Base-by-base conservation (phyloP, 1,284 basidiomycete genomes). In the Vanrija pseudolonga region DNA sequence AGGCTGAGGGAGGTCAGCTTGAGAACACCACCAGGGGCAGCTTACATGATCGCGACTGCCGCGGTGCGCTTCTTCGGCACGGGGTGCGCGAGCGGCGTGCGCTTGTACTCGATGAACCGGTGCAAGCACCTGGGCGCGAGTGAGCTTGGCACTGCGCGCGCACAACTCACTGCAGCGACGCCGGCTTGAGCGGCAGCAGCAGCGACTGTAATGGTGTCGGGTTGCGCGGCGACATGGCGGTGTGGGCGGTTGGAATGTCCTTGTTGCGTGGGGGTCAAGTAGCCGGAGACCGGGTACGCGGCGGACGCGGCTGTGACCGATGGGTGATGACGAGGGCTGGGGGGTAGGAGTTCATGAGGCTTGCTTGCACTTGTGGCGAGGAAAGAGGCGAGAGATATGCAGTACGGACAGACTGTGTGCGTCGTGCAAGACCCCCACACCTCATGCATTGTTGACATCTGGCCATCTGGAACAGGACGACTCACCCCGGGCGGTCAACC, bases 1-100 rank as follows among this genome's bases (percentile, higher is more conserved):
- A 93, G 72, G 3, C 71, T 73, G 42, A 12, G 39, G 22, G 44
- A 17, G 19, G 36, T 50, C 15, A 20, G 24, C 39, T 18, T 41
- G 6, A 1, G n/a, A n/a, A n/a, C n/a, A n/a, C n/a, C n/a, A n/a
- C n/a, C n/a, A 6, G 9, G 15, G 38, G 24, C 17, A n/a, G 14
- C 65, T 20, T 44, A 71, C 72, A 72, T 61, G 32, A 74, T 64
- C 1, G 72, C 72, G 2, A 74, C 71, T n/a, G 70, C 62, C 1
- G 72, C 71, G 17, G 58, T 63, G n/a, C 71, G 56, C 15, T 55
- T 58, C 46, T 55, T 56, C 6, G 72, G 72, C 14, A 68, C 52
- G 15, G 64, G 51, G 36, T 62, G 51, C 4, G 52, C 53, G 4
- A 56, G 43, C 11, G 38, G 23, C 4, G 46, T 37, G 3, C 62